These are phyloP conservation scores for Condylostoma magnum DNA, from an alignment of 169 alveolate genomes.

Conservation along the genomic window DNA sequence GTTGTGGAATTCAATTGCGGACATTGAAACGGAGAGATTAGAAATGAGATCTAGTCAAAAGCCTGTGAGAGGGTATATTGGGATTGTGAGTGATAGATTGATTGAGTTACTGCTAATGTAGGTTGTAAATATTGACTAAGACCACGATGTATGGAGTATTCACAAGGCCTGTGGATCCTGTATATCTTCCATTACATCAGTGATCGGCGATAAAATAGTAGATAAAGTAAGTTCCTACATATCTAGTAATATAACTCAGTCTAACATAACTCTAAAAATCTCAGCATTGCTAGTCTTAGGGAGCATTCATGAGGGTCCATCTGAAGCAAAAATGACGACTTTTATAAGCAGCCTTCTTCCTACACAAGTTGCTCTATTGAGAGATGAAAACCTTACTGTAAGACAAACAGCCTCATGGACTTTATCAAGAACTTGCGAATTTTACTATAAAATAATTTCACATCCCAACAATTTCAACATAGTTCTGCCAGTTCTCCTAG, in stretches of 20 bases:
- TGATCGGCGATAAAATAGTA: constrained; percentile 34
- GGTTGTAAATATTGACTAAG: constrained; percentile 39
- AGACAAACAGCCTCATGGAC: constrained; percentile 53
- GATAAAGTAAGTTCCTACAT: constrained; percentile 37
- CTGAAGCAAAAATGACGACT: constrained; percentile 2
- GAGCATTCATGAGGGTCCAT: constrained; percentile 53
- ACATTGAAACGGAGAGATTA: constrained; percentile 34
- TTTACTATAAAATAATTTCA: constrained; percentile 31
- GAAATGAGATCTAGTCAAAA: constrained; percentile 1
- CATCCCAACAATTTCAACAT: background rate
- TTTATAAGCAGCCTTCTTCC: constrained; percentile 32
- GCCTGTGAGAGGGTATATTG: constrained; percentile 21
- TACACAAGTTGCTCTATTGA: constrained; percentile 27
- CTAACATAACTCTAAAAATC: constrained; percentile 29
- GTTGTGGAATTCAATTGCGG: constrained; percentile 57
- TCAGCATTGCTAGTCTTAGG: constrained; percentile 55
- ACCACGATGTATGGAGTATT: constrained; percentile 50
- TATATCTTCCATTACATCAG: constrained; percentile 22
- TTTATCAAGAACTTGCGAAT: constrained; percentile 38
- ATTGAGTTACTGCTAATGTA: constrained; percentile 22
- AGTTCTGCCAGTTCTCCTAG: background rate
- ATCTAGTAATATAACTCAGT: constrained; percentile 21
- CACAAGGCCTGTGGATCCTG: constrained; percentile 44
- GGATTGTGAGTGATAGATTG: constrained; percentile 8
- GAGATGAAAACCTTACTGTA: constrained; percentile 28